A percentile compares a stretch with the other conserved stretches of the same genome.
Evolutionary conservation across 1,284 basidiomycete species (phyloP).

Genomic region (Ceratorhiza oryzae-sativae): DNA sequence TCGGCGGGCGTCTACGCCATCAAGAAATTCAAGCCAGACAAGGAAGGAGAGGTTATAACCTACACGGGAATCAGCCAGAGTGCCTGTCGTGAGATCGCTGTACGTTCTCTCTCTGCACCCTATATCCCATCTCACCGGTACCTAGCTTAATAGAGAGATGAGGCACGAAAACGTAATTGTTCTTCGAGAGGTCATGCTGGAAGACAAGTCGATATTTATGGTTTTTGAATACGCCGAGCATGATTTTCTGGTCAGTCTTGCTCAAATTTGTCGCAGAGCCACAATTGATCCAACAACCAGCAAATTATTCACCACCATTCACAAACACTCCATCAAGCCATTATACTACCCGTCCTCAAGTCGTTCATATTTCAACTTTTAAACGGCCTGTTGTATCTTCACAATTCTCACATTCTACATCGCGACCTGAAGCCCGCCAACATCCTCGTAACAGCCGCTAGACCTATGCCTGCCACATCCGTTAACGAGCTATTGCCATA

Average conservation of each 20-base stretch:
- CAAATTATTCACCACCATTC: conserved; percentile 99
- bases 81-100: conserved; percentile 94
- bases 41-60: conserved; percentile 90
- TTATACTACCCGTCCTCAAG: conserved; percentile 86
- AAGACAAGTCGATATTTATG: conserved; percentile 99
- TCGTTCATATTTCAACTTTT: conserved; percentile 95
- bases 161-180: conserved; percentile 92
- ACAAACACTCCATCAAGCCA: conserved; percentile 72
- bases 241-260: conserved; percentile 78
- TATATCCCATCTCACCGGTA: neutral
- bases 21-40: conserved; percentile 99
- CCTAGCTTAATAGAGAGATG: conserved; percentile 90
- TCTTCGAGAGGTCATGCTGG: conserved; percentile 92
- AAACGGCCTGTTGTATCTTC: conserved; percentile 93
- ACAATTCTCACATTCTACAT: conserved; percentile 94
- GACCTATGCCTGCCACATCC: conserved; percentile 34
- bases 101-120: conserved; percentile 54
- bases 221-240: conserved; percentile 99
- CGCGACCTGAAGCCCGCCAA: conserved; percentile 99
- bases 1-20: conserved; percentile 83
- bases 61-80: conserved; percentile 99
- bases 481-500: neutral
- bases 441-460: conserved; percentile 85
- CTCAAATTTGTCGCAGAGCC: conserved; percentile 15
- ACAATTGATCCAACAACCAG: conserved; percentile 53